Evolutionary conservation across 805 yeast genomes (phyloP), one percentile per base, ranked within the genome.

Genomic region (Kluyveromyces starmeri): DNA sequence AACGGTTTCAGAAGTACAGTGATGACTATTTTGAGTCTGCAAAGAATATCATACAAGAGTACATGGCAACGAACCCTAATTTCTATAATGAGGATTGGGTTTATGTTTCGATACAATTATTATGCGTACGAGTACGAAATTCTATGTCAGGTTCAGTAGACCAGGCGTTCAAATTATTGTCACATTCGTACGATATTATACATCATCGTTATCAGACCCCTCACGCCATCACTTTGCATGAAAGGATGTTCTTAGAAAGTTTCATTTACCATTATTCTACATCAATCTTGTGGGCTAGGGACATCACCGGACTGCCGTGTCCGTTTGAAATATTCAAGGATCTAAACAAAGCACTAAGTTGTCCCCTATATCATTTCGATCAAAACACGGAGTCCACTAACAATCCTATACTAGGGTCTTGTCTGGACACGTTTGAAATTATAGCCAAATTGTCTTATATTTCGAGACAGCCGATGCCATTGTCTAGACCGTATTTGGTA

Each of bases 211-310:
- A 41, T 22, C 36, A 19, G 12, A 26, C 13, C 14, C 22, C 21
- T 9, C 23, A 23, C 11, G 31, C 19, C 8, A 22, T 37, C 25
- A 45, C 27, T 44, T 52, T 38, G 27, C 47, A 34, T 26, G 65
- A 62, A 38, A 48, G 67, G 29, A 64, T 65, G 45, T 54, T 65
- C 29, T 37, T 65, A 15, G 74, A 69, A 34, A 65, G 70, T 24
- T 68, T 65, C 39, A 44, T 67, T 3, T 65, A 62, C 47, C 65
- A 62, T 37, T 68, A 62, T 39, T 53, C 67, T 6, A 54, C 62
- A 7, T 51, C 61, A 4, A 41, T 69, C 4, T 53, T 67, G 20
- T 55, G 61, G 28, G 55, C 70, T 12, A 48, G 58, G 2, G 47
- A 44, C 13, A 38, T 48, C 3, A 55, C 58, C 9, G 46, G 49